Evolutionary conservation across 345 rosid genomes (phyloP).

Genomic region (Cardamine resedifolia): DNA sequence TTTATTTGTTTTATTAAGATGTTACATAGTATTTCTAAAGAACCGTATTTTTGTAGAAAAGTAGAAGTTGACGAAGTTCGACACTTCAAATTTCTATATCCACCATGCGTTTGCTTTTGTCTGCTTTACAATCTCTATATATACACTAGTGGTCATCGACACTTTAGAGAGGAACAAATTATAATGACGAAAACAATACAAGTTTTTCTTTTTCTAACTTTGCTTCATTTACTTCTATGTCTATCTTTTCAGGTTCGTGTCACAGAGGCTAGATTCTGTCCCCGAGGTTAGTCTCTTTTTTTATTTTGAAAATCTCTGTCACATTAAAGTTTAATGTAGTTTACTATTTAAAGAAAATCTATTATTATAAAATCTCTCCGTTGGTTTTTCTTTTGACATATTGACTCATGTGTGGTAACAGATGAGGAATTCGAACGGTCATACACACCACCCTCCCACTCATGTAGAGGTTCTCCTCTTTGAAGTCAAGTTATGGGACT

Average conservation of each 20-base stretch:
- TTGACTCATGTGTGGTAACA: not conserved
- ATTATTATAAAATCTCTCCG: no score
- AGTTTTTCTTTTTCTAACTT: constrained; percentile 5
- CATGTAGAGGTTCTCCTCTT: not conserved
- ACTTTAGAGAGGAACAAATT: not conserved
- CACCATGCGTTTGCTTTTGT: not conserved
- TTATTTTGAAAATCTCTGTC: not conserved
- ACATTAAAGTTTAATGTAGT: not conserved
- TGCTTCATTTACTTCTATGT: constrained; percentile 4
- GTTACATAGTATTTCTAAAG: not conserved
- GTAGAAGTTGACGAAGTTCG: not conserved
- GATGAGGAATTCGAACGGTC: not conserved
- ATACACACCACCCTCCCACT: not conserved
- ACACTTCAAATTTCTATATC: not conserved
- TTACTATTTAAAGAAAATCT: no score
- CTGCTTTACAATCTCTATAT: not conserved
- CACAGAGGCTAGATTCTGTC: not conserved
- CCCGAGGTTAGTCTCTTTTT: not conserved
- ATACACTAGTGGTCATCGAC: not conserved
- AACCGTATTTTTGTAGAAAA: not conserved
- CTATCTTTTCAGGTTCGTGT: not conserved
- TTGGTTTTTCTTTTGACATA: no score
- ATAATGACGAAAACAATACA: constrained; percentile 14
- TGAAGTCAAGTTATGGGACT: not conserved
- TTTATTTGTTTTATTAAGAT: not conserved